Evolutionary conservation across 352 stramenopile species (phyloP).

Genomic region (Phytophthora multivora): DNA sequence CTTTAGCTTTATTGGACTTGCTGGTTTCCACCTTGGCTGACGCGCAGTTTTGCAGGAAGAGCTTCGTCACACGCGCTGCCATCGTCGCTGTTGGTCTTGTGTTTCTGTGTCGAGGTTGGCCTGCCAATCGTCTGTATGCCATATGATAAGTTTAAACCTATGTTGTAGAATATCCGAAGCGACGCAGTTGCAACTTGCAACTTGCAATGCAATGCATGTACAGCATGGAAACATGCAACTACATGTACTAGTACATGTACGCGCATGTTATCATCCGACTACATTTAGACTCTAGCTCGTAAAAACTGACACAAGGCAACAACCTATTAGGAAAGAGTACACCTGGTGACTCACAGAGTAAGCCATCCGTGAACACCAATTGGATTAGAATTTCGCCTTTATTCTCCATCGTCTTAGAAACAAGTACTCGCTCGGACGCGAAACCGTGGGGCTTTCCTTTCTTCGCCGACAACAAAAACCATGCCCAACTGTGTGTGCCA

Average conservation of each 20-base stretch:
- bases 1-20: conserved; percentile 18
- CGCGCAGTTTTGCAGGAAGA: conserved; percentile 70
- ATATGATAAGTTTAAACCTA: not conserved
- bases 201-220: too few relatives aligned
- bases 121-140: conserved; percentile 18
- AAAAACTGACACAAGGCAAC: not conserved
- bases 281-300: not conserved
- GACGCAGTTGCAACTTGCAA: too few relatives aligned
- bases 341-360: conserved; percentile 9
- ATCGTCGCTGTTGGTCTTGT: conserved; percentile 27
- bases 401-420: conserved; percentile 81
- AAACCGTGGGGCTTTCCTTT: conserved; percentile 18
- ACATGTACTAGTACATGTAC: not conserved
- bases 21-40: conserved; percentile 18
- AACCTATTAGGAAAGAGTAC: conserved; percentile 1
- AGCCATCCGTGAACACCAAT: conserved; percentile 28
- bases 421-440: conserved; percentile 32
- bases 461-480: conserved; percentile 47
- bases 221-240: not conserved
- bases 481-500: conserved; percentile 32
- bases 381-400: conserved; percentile 86
- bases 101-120: conserved; percentile 4
- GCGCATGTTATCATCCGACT: too few relatives aligned
- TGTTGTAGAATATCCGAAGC: not conserved
- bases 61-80: conserved; percentile 71